These are phyloP conservation scores for Fusarium ramigenum DNA, from an alignment of 2,329 filamentous ascomycete species.

Conservation along the genomic window DNA sequence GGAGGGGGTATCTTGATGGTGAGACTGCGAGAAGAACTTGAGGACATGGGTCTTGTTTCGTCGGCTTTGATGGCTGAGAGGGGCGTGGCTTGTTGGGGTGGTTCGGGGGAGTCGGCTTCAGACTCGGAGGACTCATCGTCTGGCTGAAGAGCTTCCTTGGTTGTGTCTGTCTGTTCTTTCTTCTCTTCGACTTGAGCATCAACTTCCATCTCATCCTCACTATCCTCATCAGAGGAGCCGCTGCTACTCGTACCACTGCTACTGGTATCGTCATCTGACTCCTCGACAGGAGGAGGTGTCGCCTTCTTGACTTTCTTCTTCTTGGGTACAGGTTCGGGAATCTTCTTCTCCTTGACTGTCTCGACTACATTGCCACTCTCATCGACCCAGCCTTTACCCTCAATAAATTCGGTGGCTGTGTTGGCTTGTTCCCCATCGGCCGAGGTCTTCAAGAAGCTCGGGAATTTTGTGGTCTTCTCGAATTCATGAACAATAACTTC, in stretches of 20 bases:
- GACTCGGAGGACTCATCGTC: slow-evolving; percentile 23
- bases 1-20: slow-evolving; percentile 65
- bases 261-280: slow-evolving; percentile 46
- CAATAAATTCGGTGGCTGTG: slow-evolving; percentile 70
- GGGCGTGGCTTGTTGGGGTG: slow-evolving; percentile 34
- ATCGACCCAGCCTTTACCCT: slow-evolving; percentile 90
- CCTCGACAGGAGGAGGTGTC: slow-evolving; percentile 32
- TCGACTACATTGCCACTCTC: slow-evolving; percentile 80
- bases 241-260: slow-evolving; percentile 47
- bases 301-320: slow-evolving; percentile 41
- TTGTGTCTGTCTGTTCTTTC: background rate
- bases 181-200: background rate
- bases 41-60: slow-evolving; percentile 57
- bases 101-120: slow-evolving; percentile 3
- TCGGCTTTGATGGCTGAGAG: slow-evolving; percentile 44
- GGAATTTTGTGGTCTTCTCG: slow-evolving; percentile 82
- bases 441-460: slow-evolving; percentile 76
- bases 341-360: slow-evolving; percentile 53
- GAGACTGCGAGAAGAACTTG: slow-evolving; percentile 59
- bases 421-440: slow-evolving; percentile 44
- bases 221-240: slow-evolving; percentile 49
- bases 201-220: slow-evolving; percentile 34
- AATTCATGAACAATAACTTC: slow-evolving; percentile 88
- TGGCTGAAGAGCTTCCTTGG: slow-evolving; percentile 20
- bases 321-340: slow-evolving; percentile 22